Conservation (phyloP, 129 eudicot species). For the Rutidosis leptorrhynchoides region DNA sequence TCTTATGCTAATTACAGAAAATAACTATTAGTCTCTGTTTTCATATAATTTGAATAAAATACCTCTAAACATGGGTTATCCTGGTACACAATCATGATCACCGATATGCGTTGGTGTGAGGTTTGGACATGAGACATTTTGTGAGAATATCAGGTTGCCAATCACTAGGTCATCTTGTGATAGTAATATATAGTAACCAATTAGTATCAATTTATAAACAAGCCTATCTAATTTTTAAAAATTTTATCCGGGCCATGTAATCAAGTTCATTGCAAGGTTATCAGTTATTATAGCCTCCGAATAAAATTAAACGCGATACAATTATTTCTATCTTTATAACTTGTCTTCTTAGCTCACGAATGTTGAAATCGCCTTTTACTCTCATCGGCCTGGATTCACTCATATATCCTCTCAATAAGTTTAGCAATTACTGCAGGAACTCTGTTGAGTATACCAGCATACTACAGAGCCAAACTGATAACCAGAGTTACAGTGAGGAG, state of each 20-base stretch:
- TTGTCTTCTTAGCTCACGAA: not conserved
- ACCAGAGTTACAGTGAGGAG: not conserved
- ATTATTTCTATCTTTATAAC: not conserved
- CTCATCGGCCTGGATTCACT: not conserved
- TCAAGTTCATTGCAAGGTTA: not conserved
- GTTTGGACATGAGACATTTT: too few species aligned
- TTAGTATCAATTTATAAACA: not conserved
- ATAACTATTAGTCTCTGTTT: not conserved
- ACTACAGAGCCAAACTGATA: not conserved
- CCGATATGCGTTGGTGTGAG: too few species aligned
- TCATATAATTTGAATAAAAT: not conserved
- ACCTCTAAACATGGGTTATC: not conserved
- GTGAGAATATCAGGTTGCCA: too few species aligned
- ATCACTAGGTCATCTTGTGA: too few species aligned
- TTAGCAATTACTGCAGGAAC: constrained; percentile 5
- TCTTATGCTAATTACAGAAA: not conserved
- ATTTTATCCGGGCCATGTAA: not conserved
- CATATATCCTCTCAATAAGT: not conserved
- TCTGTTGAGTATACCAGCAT: not conserved
- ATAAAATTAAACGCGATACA: not conserved
- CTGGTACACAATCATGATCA: not conserved
- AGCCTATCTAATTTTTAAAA: not conserved
- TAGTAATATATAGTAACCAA: too few species aligned
- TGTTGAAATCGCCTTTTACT: not conserved
- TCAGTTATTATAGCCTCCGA: not conserved